Base-by-base conservation (phyloP, 1,139 yeast species). In the Lodderomyces metapsilosis region DNA sequence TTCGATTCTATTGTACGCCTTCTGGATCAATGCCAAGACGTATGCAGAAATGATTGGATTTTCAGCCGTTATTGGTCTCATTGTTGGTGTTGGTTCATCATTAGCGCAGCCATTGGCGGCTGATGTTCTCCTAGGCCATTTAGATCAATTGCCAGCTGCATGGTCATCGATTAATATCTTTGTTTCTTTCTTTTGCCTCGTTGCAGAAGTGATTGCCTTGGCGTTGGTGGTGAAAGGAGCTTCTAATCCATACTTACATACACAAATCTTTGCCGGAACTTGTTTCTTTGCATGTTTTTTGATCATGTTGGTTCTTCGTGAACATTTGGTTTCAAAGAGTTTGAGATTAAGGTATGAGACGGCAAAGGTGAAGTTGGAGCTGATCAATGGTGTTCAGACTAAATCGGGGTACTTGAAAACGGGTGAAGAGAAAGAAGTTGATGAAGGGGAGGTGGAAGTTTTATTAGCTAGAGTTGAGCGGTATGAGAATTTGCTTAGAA, bases 61-160 rank as follows among this genome's bases (percentile, higher is more conserved):
- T 54, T 66, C 76, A 1, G 59, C 78, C 3, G 45, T 80, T n/a
- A 54, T 73, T 18, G 91, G 91, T 0, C 53, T 68, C 4, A 58
- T 74, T 10, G 62, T 80, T 42, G 91, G 89, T 35, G 75, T 82
- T n/a, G 84, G 82, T 11, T 76, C 82, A 52, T 77, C 81, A 10
- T 74, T 80, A 74, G 72, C 76, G 42, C 76, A 80, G 18, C 81
- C 87, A 1, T 54, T 84, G 40, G 75, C 79, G 7, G 76, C 83
- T 2, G 88, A 81, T 54, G 56, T 79, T 21, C 67, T 80, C 25
- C 70, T 66, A 36, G 59, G 58, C 2, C 70, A 75, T 3, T 41
- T 48, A 30, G 62, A 63, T 3, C 68, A 71, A 36, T 70, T 82
- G 42, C 74, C 82, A 1, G 74, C 84, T 5, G 82, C 80, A 1